Percentiles rank a stretch among this genome's conserved stretches.
phyloP scores from a whole-genome alignment of 805 yeast species.

The Metschnikowia picachoensis region DNA sequence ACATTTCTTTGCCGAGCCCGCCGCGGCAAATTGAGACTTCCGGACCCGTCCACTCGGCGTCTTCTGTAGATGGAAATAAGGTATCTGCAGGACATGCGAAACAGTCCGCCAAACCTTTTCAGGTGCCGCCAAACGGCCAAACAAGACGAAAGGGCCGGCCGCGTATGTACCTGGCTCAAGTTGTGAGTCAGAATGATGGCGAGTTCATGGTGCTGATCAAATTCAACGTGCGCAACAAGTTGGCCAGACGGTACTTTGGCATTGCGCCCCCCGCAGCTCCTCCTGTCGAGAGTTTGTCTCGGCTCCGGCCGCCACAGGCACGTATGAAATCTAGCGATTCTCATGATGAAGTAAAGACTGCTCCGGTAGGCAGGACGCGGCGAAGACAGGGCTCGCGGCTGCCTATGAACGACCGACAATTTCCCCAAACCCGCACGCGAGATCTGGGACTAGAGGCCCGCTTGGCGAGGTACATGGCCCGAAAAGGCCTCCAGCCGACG shows the following conservation, averaged over 20 bases:
- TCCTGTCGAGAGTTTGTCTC: not conserved
- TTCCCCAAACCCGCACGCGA: not conserved
- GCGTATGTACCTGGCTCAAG: slow-evolving; percentile 11
- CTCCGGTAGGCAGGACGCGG: not conserved
- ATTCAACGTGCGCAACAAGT: slow-evolving; percentile 13
- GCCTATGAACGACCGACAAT: not conserved
- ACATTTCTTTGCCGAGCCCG: no score
- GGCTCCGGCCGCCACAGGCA: slow-evolving; percentile 5
- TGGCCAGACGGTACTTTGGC: slow-evolving; percentile 9
- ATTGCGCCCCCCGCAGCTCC: slow-evolving; percentile 1
- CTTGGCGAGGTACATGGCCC: not conserved
- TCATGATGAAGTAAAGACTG: not conserved
- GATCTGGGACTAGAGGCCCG: no score
- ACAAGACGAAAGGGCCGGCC: slow-evolving; percentile 10
- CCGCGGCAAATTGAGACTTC: no score
- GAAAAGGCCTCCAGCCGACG: not conserved
- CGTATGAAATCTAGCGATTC: not conserved
- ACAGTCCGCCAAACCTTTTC: not conserved
- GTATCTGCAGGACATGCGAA: no score
- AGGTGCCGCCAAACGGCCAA: not conserved
- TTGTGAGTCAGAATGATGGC: not conserved
- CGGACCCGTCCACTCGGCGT: no score
- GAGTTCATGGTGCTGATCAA: slow-evolving; percentile 10
- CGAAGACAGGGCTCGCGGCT: not conserved
- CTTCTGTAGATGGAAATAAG: no score